phyloP scores from a whole-genome alignment of 306 rosid species.

The Cicer pinnatifidum region DNA sequence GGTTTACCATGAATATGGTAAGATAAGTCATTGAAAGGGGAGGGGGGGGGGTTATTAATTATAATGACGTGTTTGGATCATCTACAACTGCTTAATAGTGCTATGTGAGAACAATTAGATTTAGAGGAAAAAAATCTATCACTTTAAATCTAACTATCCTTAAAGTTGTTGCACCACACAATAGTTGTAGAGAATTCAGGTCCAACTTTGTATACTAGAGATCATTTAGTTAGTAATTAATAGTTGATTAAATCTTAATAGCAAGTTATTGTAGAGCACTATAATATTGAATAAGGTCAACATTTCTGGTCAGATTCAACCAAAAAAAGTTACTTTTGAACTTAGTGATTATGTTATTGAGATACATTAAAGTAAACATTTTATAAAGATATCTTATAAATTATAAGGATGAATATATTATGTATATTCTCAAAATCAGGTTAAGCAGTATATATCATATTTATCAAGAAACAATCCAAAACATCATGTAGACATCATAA shows the following conservation, averaged over 20 bases:
- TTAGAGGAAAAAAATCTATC: too few species aligned
- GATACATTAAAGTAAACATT: neutral
- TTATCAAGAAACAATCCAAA: too few species aligned
- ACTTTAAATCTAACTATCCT: too few species aligned
- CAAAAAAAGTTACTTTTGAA: neutral
- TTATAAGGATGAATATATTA: too few species aligned
- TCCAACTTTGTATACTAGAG: too few species aligned
- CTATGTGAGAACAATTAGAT: too few species aligned
- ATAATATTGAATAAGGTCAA: conserved; percentile 26
- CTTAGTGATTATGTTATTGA: neutral
- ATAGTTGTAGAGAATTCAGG: too few species aligned
- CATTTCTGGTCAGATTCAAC: conserved; percentile 7
- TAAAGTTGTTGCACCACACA: too few species aligned
- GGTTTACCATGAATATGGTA: conserved; percentile 54
- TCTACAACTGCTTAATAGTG: neutral
- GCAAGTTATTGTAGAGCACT: neutral
- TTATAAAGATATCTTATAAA: neutral
- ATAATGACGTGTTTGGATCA: neutral
- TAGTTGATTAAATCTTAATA: neutral
- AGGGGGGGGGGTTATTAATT: too few species aligned
- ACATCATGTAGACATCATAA: too few species aligned
- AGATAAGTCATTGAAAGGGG: conserved; percentile 10
- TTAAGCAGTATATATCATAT: too few species aligned
- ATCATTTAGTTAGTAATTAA: neutral
- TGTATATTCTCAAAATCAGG: too few species aligned